phyloP scores from a whole-genome alignment of 306 rosid genomes.

The Citrullus mucosospermus region DNA sequence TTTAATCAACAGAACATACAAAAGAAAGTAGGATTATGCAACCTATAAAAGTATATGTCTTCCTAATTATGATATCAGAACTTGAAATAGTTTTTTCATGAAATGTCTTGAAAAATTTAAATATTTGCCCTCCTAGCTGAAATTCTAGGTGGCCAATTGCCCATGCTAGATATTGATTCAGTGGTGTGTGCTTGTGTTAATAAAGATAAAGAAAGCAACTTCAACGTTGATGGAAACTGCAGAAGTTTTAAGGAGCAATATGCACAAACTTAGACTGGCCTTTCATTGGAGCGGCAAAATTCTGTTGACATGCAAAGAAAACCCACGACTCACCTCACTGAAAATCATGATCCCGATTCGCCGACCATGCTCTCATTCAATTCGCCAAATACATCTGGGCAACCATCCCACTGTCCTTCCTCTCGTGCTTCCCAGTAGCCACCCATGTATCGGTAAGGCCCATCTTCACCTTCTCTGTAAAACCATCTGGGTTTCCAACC shows the following conservation, averaged over 20 bases:
- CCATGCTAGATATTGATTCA: not conserved
- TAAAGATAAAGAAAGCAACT: not conserved
- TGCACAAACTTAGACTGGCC: not conserved
- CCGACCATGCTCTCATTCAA: conserved; percentile 28
- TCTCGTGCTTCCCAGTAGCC: conserved; percentile 87
- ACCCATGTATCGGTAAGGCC: conserved; percentile 55
- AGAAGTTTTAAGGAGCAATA: not conserved
- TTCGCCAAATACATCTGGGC: conserved; percentile 84
- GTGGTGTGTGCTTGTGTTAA: not conserved
- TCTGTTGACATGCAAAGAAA: not conserved
- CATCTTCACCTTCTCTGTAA: conserved; percentile 47
- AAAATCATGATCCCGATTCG: conserved; percentile 31
- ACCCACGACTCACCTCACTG: conserved; percentile 27
- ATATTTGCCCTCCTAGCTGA: not conserved
- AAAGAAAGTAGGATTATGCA: not conserved
- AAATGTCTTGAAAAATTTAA: not conserved
- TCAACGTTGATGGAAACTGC: not conserved
- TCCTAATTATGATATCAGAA: not conserved
- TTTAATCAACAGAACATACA: not conserved
- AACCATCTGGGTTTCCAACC: conserved; percentile 98
- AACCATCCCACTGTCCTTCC: conserved; percentile 60
- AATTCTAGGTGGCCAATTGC: not conserved
- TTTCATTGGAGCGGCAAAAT: not conserved
- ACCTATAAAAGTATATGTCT: not conserved
- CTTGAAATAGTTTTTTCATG: not conserved